Percentiles rank a stretch among this genome's conserved stretches.
These are phyloP conservation scores for Globisporangium lucens DNA, from an alignment of 352 stramenopile genomes.

Conservation along the genomic window DNA sequence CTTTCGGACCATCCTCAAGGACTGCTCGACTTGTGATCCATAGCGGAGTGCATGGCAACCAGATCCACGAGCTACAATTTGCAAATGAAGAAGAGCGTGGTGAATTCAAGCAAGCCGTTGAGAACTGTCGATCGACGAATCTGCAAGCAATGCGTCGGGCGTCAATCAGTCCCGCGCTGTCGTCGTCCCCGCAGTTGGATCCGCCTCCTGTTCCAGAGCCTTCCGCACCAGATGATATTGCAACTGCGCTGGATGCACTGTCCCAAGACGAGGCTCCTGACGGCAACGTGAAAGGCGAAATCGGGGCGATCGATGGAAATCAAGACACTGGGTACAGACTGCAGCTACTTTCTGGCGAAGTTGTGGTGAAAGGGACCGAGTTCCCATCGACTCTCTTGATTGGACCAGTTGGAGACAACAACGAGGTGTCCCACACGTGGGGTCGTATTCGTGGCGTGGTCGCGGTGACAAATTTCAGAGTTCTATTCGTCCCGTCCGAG, in stretches of 20 bases:
- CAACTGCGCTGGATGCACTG: neutral
- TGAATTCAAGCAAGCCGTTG: slow-evolving; percentile 61
- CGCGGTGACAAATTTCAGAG: slow-evolving; percentile 73
- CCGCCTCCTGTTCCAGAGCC: slow-evolving; percentile 22
- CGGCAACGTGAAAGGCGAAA: neutral
- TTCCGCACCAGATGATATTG: slow-evolving; percentile 23
- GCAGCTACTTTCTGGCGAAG: slow-evolving; percentile 35
- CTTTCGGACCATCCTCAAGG: slow-evolving; percentile 33
- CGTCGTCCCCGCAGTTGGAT: slow-evolving; percentile 20
- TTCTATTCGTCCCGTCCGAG: slow-evolving; percentile 70
- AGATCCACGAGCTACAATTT: slow-evolving; percentile 71
- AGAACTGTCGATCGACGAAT: slow-evolving; percentile 42
- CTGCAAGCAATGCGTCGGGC: slow-evolving; percentile 39
- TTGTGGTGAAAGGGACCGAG: slow-evolving; percentile 35
- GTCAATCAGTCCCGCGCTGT: slow-evolving; percentile 20
- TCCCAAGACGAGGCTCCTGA: neutral
- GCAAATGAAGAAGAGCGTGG: slow-evolving; percentile 63
- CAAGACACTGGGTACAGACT: slow-evolving; percentile 6
- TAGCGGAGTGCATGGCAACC: slow-evolving; percentile 51
- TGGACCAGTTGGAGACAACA: slow-evolving; percentile 51
- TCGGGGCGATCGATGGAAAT: neutral
- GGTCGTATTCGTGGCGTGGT: slow-evolving; percentile 61
- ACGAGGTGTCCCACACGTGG: slow-evolving; percentile 59
- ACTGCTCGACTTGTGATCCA: slow-evolving; percentile 50
- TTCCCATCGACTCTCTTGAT: slow-evolving; percentile 59